Conservation (phyloP, 2,329 filamentous ascomycete genomes). For the Calonectria pteridis region DNA sequence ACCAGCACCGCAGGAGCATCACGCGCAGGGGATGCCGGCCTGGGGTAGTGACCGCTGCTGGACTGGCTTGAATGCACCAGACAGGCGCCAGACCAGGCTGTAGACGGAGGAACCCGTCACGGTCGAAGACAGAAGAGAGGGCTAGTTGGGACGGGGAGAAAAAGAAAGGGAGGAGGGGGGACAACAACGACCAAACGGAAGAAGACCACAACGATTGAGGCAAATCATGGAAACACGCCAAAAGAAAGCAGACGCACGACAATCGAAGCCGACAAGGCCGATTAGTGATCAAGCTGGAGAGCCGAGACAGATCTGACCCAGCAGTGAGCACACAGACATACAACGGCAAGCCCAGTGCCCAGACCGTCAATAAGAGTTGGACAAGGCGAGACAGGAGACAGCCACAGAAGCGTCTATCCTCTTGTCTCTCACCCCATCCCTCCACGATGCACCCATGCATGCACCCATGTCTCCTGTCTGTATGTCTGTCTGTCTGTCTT, state of each 20-base stretch:
- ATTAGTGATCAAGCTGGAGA: conserved; percentile 8
- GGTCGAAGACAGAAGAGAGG: not conserved
- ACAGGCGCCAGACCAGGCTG: not conserved
- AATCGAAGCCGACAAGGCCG: not conserved
- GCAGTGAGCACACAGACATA: not conserved
- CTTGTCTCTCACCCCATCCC: not conserved
- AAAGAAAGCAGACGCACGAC: not conserved
- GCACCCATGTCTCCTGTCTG: not conserved
- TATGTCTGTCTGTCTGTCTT: not conserved
- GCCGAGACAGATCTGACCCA: conserved; percentile 5
- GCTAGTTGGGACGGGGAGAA: not conserved
- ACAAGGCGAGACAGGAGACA: conserved; percentile 8
- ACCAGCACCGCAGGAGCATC: not conserved
- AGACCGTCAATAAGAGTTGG: not conserved
- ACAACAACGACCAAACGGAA: not conserved
- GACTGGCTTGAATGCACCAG: not conserved
- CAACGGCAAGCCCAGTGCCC: not conserved
- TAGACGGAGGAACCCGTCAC: not conserved
- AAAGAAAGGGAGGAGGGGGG: not conserved
- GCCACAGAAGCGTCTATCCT: not conserved
- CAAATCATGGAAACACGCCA: not conserved
- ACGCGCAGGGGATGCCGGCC: not conserved
- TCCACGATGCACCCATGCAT: not conserved
- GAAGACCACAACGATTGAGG: not conserved
- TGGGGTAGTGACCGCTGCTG: not conserved